Conservation (phyloP, 192 early-diverging fungal species). For the Obelidium mucronatum region DNA sequence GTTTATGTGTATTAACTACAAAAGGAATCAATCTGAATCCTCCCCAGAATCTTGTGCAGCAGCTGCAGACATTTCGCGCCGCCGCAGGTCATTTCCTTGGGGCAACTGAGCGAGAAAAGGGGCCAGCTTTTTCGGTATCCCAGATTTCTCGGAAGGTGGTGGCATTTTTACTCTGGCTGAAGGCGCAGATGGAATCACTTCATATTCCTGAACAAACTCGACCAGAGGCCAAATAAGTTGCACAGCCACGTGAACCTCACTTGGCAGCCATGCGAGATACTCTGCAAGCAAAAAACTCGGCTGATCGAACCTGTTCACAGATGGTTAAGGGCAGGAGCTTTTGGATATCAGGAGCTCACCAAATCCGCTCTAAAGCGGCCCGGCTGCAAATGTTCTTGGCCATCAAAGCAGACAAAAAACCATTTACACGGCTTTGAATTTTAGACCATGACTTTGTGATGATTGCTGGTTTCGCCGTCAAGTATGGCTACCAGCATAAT, state of each 20-base stretch:
- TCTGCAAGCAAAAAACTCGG: conserved; percentile 46
- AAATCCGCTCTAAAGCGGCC: conserved; percentile 38
- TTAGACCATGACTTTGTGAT: conserved; percentile 57
- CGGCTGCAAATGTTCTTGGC: conserved; percentile 32
- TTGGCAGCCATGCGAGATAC: conserved; percentile 56
- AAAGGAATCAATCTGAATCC: conserved; percentile 18
- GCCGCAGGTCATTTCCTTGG: conserved; percentile 13
- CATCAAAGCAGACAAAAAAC: conserved; percentile 45
- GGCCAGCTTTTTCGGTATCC: conserved; percentile 32
- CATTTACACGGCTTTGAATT: conserved; percentile 45
- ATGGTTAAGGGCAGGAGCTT: conserved; percentile 38
- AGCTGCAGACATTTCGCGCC: conserved; percentile 7
- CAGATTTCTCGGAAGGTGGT: conserved; percentile 20
- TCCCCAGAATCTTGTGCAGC: conserved; percentile 10
- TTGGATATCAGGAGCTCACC: conserved; percentile 39
- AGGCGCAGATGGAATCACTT: conserved; percentile 35
- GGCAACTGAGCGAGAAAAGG: conserved; percentile 20
- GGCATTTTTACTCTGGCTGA: conserved; percentile 6
- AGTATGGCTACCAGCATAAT: conserved; percentile 49
- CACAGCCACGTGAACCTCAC: conserved; percentile 47
- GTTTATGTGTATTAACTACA: not conserved
- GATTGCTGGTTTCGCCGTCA: conserved; percentile 47
- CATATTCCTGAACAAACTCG: conserved; percentile 45
- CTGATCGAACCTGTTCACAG: conserved; percentile 37
- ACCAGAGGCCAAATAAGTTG: conserved; percentile 52